Evolutionary conservation across 768 basidiomycete genomes (phyloP).

Genomic region (Tricholoma saponaceum): DNA sequence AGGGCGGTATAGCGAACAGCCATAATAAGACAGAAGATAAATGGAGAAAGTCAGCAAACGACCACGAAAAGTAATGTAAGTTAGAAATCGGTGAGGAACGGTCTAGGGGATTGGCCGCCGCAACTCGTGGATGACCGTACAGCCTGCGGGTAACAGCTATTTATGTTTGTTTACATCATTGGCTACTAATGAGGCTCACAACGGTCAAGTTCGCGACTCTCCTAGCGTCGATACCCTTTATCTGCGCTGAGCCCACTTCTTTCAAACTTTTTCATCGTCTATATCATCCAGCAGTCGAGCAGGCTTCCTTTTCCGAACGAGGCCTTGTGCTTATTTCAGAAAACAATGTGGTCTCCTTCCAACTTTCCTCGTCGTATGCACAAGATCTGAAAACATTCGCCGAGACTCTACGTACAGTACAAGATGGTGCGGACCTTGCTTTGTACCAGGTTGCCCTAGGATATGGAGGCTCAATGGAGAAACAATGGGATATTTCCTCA

Average conservation of each 20-base stretch:
- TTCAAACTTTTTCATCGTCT: constrained; percentile 47
- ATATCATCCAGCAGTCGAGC: constrained; percentile 39
- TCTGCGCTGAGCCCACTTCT: constrained; percentile 12
- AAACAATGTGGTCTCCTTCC: constrained; percentile 31
- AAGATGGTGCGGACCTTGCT: constrained; percentile 31
- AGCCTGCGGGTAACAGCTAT: neutral
- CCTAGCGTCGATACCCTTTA: constrained; percentile 8
- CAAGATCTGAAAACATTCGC: constrained; percentile 46
- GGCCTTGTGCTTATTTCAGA: constrained; percentile 34
- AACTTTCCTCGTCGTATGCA: constrained; percentile 36
- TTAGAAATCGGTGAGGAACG: no score
- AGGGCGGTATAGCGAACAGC: constrained; percentile 66
- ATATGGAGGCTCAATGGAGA: constrained; percentile 35
- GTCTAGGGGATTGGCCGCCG: no score
- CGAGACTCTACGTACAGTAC: constrained; percentile 29
- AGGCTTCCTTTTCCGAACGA: constrained; percentile 38
- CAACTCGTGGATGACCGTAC: no score
- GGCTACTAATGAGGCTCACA: constrained; percentile 1
- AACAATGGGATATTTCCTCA: constrained; percentile 54
- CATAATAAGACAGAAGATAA: no score
- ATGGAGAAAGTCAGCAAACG: no score
- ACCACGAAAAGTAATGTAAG: no score
- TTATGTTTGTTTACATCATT: neutral
- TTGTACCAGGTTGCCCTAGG: constrained; percentile 74
- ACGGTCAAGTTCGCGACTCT: constrained; percentile 4